Base-by-base conservation (phyloP, 345 rosid genomes). In the Lumnitzera littorea region DNA sequence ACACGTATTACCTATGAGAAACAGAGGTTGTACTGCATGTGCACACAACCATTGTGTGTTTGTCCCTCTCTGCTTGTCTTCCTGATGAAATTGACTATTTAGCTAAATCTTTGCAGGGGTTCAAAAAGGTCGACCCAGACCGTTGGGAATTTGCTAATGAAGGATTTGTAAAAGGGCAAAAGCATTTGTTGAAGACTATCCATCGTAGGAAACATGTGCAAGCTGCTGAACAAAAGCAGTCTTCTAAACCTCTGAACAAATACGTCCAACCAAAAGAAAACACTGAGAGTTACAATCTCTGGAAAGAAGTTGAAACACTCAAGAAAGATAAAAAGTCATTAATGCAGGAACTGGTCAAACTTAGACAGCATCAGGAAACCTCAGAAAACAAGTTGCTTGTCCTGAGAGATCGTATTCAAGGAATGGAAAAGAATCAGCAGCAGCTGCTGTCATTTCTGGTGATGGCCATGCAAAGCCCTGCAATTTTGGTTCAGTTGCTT, bases 401-500 rank as follows among this genome's bases (percentile, higher is more conserved):
- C 43, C 67, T 87, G 72, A 72, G 87, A 74, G 95, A 90, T 41
- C 74, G 83, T 15, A 66, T 94, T 62, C 90, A 88, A 62, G 95
- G 96, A 57, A 88, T 90, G 90, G 99, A 94, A 79, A 84, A 82
- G 74, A 86, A 82, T 69, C 97, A 88, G 62, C 95, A 90, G 64
- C 91, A 88, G 84, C 77, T 94, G 99, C 85, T 94, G 49, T 94
- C 99, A 5, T 90, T 94, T 74, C 71, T 94, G 60, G 83, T 90
- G 25, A 81, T 88, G 99, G 96, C 87, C 29, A 79, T 94, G 87
- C 89, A 90, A 79, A 86, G 69, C 55, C 99, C 99, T 0, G 79
- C 83, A 55, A 72, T 94, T 65, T 67, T 94, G 69, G 76, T 76
- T 69, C 94, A 90, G 82, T 72, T 94, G 70, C 86, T 90, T 63